Percentiles rank a stretch among this genome's conserved stretches.
Evolutionary conservation across 208 protist species (phyloP).

Genomic region (Crithidia bombi): DNA sequence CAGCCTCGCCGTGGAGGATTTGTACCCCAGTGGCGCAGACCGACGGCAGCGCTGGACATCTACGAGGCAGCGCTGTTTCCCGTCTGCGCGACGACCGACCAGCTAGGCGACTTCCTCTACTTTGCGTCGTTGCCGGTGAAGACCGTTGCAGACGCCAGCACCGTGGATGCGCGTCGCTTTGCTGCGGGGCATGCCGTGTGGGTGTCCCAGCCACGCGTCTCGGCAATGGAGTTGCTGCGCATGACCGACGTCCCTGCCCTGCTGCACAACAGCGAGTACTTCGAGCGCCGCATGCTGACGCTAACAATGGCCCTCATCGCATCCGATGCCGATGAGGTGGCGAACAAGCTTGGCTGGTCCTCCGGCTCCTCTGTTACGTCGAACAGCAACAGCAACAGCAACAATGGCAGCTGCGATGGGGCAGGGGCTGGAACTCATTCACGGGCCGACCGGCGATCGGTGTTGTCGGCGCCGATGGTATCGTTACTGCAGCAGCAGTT

Average conservation of each 20-base stretch:
- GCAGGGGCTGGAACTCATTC: too few species aligned
- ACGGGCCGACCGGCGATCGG: neutral
- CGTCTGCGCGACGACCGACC: slow-evolving; percentile 29
- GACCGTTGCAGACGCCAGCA: slow-evolving; percentile 1
- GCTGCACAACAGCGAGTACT: slow-evolving; percentile 35
- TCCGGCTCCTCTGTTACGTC: neutral
- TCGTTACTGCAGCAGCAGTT: slow-evolving; percentile 32
- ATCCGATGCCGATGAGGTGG: neutral
- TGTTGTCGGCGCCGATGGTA: slow-evolving; percentile 23
- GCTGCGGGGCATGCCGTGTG: slow-evolving; percentile 35
- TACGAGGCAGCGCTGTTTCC: slow-evolving; percentile 45
- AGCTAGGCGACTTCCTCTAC: slow-evolving; percentile 41
- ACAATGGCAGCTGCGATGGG: neutral
- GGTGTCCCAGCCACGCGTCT: slow-evolving; percentile 38
- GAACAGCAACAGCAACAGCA: neutral
- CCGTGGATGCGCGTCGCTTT: slow-evolving; percentile 12
- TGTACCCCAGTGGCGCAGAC: slow-evolving; percentile 10
- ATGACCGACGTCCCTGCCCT: slow-evolving; percentile 32
- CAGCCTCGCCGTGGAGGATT: slow-evolving; percentile 25
- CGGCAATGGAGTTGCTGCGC: slow-evolving; percentile 44
- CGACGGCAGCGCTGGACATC: slow-evolving; percentile 26
- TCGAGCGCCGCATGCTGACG: slow-evolving; percentile 41
- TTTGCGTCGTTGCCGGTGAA: slow-evolving; percentile 23
- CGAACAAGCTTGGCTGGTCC: slow-evolving; percentile 5
- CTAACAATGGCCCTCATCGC: slow-evolving; percentile 28